A percentile compares a stretch with the other conserved stretches of the same genome.
Evolutionary conservation across 345 rosid genomes (phyloP).

Genomic region (Salix exigua): DNA sequence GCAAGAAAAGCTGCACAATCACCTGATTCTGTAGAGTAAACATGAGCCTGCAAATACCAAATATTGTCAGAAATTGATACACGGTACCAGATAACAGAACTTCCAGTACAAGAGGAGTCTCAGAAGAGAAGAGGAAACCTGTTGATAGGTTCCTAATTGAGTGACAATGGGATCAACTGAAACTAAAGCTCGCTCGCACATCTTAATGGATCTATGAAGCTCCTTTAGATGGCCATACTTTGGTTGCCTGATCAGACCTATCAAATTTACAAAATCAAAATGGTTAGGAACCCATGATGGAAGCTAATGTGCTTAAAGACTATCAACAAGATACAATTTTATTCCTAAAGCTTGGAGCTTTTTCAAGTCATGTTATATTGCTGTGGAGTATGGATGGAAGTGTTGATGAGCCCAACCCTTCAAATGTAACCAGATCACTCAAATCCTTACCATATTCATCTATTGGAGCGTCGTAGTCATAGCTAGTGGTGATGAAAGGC

Average conservation of each 20-base stretch:
- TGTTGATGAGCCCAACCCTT: not conserved
- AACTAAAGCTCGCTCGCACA: conserved; percentile 84
- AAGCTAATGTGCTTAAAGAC: not conserved
- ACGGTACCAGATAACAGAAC: not conserved
- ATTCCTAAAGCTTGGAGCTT: not conserved
- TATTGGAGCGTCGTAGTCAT: conserved; percentile 93
- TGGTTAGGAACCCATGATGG: not conserved
- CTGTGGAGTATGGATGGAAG: not conserved
- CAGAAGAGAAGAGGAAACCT: conserved; percentile 38
- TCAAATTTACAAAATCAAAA: not conserved
- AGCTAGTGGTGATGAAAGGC: conserved; percentile 94
- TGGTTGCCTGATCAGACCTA: conserved; percentile 92
- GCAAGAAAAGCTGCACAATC: conserved; percentile 94
- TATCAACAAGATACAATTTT: not conserved
- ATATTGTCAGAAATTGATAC: conserved; percentile 18
- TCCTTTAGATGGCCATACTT: conserved; percentile 96
- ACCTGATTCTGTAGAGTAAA: conserved; percentile 74
- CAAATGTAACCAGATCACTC: not conserved
- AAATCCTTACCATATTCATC: conserved; percentile 85
- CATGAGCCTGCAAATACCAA: conserved; percentile 56
- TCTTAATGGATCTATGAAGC: conserved; percentile 89
- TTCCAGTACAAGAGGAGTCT: not conserved
- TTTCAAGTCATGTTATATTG: not conserved
- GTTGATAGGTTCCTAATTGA: conserved; percentile 79
- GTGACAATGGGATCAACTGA: conserved; percentile 79